These are phyloP conservation scores for Cladosporium phlei DNA, from an alignment of 2,329 filamentous ascomycete species.

Conservation along the genomic window DNA sequence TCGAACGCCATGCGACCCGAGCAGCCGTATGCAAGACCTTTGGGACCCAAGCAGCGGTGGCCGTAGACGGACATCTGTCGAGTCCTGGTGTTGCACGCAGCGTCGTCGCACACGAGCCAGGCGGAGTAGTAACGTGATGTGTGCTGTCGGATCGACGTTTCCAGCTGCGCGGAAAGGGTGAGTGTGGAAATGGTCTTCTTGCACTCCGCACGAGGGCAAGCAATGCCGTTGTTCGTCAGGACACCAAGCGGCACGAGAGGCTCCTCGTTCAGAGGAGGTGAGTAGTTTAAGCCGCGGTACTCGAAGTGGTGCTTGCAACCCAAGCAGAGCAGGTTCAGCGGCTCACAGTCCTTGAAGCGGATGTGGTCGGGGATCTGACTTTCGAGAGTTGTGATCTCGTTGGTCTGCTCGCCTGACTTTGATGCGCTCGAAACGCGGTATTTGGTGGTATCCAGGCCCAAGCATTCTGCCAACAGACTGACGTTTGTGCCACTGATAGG, in stretches of 20 bases:
- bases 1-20: conserved; percentile 84
- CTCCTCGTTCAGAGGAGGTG: conserved; percentile 24
- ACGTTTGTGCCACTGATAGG: conserved; percentile 92
- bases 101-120: conserved; percentile 86
- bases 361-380: conserved; percentile 89
- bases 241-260: conserved; percentile 45
- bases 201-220: conserved; percentile 64
- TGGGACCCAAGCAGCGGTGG: conserved; percentile 79
- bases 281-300: conserved; percentile 68
- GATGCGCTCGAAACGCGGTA: conserved; percentile 67
- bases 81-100: conserved; percentile 79
- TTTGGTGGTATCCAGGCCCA: conserved; percentile 84
- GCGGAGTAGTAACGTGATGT: conserved; percentile 86
- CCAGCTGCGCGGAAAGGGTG: conserved; percentile 78
- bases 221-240: conserved; percentile 68
- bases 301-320: conserved; percentile 66
- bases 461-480: conserved; percentile 81
- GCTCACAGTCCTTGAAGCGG: conserved; percentile 76
- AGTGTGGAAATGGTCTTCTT: conserved; percentile 61
- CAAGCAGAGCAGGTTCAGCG: conserved; percentile 74
- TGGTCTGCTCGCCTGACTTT: conserved; percentile 50
- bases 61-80: conserved; percentile 92
- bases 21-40: conserved; percentile 78
- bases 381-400: conserved; percentile 82
- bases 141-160: conserved; percentile 72